Evolutionary conservation across 306 rosid species (phyloP).

Genomic region (Dryas octopetala): DNA sequence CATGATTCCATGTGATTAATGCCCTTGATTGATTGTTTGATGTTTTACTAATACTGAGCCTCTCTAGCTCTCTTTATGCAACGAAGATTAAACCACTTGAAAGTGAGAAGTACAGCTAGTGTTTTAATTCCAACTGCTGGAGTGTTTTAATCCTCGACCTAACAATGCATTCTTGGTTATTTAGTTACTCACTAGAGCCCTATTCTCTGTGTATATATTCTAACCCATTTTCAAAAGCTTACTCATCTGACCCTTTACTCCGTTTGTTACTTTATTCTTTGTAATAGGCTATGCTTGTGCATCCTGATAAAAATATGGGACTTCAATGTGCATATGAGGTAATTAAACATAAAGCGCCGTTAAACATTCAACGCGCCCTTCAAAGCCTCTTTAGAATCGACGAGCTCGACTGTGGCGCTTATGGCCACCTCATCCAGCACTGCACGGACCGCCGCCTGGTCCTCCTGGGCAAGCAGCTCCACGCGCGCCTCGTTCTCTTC

Average conservation of each 20-base stretch:
- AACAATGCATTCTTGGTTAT: neutral
- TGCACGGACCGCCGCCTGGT: constrained; percentile 54
- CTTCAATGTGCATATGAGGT: constrained; percentile 98
- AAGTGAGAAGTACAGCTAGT: too few species aligned
- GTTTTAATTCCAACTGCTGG: too few species aligned
- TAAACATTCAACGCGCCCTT: constrained; percentile 30
- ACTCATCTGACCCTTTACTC: neutral
- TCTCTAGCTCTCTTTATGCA: neutral
- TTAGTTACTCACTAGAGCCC: neutral
- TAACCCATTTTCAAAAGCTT: neutral
- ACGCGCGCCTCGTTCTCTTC: constrained; percentile 62
- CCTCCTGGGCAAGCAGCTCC: constrained; percentile 76
- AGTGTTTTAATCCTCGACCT: neutral
- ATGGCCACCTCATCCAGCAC: constrained; percentile 59
- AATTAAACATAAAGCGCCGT: constrained; percentile 24
- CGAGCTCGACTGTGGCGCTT: constrained; percentile 54
- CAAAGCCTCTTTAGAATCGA: constrained; percentile 19
- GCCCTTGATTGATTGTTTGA: neutral
- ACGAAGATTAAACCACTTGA: neutral
- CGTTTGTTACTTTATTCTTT: constrained; percentile 5
- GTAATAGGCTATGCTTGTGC: constrained; percentile 92
- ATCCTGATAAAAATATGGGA: constrained; percentile 99
- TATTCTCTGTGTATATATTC: neutral
- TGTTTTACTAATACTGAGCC: neutral
- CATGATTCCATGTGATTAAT: neutral